Evolutionary conservation across 2,329 filamentous ascomycete genomes (phyloP), one percentile per base, ranked within the genome.

Genomic region (Geosmithia morbida): DNA sequence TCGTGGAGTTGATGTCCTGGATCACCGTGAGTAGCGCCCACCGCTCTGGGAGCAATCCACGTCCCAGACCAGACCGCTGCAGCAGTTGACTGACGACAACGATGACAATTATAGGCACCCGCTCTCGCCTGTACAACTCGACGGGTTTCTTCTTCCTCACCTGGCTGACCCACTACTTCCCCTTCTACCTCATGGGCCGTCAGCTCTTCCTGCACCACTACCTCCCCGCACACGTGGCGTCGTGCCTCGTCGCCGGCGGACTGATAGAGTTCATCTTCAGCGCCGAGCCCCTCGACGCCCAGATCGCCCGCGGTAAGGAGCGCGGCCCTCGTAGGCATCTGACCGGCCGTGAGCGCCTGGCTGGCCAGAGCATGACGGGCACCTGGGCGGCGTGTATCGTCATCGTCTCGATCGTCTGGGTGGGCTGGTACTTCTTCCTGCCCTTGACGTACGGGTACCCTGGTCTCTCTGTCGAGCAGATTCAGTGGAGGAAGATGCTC

Each of bases 191-290:
- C 53, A 98, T 98, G 90, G 90, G 90, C 49, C 88, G 90, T 57
- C 90, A 98, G 65, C 81, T 96, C 53, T 98, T 98, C 80, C 67
- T 98, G 55, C 92, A 98, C 65, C 92, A 98, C 67, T 98, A 98
- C 61, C 78, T 98, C 3, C 92, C 92, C 1, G 87, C 92, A 1
- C 92, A 98, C 61, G 74, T 98, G 11, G 90, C 92, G 1, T 95
- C 88, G 7, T 81, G 81, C 26, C 76, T 98, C 39, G 89, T 98
- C 19, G 85, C 92, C 0, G 92, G 92, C 45, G 87, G 89, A 19
- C 73, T 98, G 18, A 70, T 98, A 18, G 92, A 98, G 63, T 98
- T 98, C 63, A 81, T 98, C 61, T 97, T 97, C 72, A 94, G 87
- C 62, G 77, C 88, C 48, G 88, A 96, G 58, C 83, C 88, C 0